Conservation (phyloP, 805 yeast genomes). For the Saturnispora zaruensis region DNA sequence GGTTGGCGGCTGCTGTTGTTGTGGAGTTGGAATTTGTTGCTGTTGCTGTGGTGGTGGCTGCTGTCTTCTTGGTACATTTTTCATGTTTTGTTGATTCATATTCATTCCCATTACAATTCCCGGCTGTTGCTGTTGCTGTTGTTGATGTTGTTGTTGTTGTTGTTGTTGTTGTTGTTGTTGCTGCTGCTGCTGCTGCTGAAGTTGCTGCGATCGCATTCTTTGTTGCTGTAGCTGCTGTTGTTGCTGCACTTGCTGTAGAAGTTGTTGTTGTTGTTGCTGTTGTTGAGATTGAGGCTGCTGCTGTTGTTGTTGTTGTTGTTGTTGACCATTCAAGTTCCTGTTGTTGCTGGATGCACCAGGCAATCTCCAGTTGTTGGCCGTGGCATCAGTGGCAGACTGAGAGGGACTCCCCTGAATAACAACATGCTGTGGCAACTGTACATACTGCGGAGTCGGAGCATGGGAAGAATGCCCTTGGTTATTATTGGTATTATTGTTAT, state of each 20-base stretch:
- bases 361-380: constrained; percentile 7
- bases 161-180: constrained; percentile 11
- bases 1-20: neutral
- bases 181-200: constrained; percentile 11
- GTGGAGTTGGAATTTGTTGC: constrained; percentile 12
- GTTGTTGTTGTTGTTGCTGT: constrained; percentile 8
- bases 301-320: neutral
- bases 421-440: constrained; percentile 22
- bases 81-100: constrained; percentile 1
- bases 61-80: constrained; percentile 2
- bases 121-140: constrained; percentile 7
- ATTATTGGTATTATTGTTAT: constrained; percentile 12
- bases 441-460: constrained; percentile 8
- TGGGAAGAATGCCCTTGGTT: constrained; percentile 8
- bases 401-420: constrained; percentile 19
- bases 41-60: constrained; percentile 6
- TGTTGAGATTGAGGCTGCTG: constrained; percentile 10
- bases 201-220: constrained; percentile 9
- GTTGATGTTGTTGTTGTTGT: constrained; percentile 9
- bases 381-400: constrained; percentile 9
- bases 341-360: constrained; percentile 5
- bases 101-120: constrained; percentile 10
- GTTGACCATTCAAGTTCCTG: constrained; percentile 2
- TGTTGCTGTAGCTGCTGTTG: constrained; percentile 12
- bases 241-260: constrained; percentile 9